Percentiles rank a stretch among this genome's conserved stretches.
These are phyloP conservation scores for Aspergillus udagawae DNA, from an alignment of 2,329 filamentous ascomycete genomes.

Conservation along the genomic window DNA sequence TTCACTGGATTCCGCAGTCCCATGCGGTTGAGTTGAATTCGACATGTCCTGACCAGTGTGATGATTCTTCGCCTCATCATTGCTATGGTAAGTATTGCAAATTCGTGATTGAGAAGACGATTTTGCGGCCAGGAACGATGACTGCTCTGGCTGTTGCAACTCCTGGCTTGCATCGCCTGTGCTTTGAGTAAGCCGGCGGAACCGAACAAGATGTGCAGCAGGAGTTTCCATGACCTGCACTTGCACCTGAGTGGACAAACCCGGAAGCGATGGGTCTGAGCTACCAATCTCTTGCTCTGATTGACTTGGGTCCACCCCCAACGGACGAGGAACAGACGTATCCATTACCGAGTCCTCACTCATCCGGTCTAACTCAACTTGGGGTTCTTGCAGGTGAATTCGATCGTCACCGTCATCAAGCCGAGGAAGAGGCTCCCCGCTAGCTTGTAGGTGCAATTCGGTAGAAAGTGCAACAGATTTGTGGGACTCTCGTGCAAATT, in stretches of 20 bases:
- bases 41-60: slow-evolving; percentile 14
- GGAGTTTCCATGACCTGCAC: slow-evolving; percentile 35
- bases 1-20: not conserved
- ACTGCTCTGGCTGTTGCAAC: slow-evolving; percentile 2
- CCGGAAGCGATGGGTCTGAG: slow-evolving; percentile 19
- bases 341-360: slow-evolving; percentile 36
- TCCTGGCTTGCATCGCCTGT: not conserved
- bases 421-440: not conserved
- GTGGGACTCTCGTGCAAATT: not conserved
- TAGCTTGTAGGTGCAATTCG: not conserved
- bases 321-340: slow-evolving; percentile 28
- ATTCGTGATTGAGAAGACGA: slow-evolving; percentile 33
- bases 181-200: not conserved
- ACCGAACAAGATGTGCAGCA: slow-evolving; percentile 8
- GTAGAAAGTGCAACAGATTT: not conserved
- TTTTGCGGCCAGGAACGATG: slow-evolving; percentile 22
- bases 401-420: not conserved
- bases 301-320: slow-evolving; percentile 23
- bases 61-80: slow-evolving; percentile 15
- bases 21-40: slow-evolving; percentile 6
- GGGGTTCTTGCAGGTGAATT: not conserved
- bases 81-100: slow-evolving; percentile 29
- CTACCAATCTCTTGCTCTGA: slow-evolving; percentile 18
- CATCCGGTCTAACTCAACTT: slow-evolving; percentile 15
- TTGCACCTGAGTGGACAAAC: slow-evolving; percentile 6